phyloP scores from a whole-genome alignment of 169 alveolate genomes.

The Toxoplasma gondii region DNA sequence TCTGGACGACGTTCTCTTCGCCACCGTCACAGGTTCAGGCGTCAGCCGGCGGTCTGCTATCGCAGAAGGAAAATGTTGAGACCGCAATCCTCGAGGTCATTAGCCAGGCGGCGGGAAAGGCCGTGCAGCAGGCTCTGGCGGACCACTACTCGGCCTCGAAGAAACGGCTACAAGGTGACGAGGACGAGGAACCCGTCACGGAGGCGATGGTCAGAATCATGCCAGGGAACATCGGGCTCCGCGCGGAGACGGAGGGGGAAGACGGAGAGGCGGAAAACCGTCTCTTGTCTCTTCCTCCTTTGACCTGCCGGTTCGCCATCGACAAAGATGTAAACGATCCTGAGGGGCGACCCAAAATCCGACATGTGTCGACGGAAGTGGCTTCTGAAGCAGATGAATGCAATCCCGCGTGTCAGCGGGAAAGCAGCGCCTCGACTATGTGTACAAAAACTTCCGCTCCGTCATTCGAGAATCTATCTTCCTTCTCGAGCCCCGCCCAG shows the following conservation, averaged over 20 bases:
- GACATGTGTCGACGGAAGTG: neutral
- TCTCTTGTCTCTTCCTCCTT: neutral
- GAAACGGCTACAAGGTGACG: neutral
- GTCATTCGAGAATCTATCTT: neutral
- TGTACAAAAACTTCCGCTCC: neutral
- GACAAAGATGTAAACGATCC: neutral
- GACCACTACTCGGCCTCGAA: neutral
- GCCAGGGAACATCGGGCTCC: neutral
- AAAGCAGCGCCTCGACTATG: neutral
- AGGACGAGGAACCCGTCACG: neutral
- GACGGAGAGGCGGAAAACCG: neutral
- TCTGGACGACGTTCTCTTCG: neutral
- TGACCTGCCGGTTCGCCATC: slow-evolving; percentile 1
- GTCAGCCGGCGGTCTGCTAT: neutral
- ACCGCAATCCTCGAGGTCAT: neutral
- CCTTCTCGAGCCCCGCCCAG: too few species aligned
- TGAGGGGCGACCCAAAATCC: neutral
- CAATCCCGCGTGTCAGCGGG: neutral
- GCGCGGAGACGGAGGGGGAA: neutral
- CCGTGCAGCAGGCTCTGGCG: slow-evolving; percentile 14
- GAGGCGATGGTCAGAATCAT: slow-evolving; percentile 23
- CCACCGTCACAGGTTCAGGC: neutral
- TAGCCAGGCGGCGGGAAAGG: slow-evolving; percentile 6
- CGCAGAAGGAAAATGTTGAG: neutral
- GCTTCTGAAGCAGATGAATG: neutral